phyloP scores from a whole-genome alignment of 2,329 filamentous ascomycete genomes.

The Emericellopsis cladophorae region DNA sequence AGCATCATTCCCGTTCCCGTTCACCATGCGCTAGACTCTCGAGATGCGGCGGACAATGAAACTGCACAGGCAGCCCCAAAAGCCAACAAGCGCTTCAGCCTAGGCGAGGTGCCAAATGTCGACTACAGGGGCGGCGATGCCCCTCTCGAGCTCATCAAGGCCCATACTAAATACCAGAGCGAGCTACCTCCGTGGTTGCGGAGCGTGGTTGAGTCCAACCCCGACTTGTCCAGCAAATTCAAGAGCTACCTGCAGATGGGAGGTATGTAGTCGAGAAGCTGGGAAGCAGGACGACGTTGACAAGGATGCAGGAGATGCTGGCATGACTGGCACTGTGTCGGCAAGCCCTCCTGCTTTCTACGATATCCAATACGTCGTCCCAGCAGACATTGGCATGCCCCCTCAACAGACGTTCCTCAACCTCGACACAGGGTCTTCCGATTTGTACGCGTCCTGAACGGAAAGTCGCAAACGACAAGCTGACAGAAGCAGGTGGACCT shows the following conservation, averaged over 20 bases:
- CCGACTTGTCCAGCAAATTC: conserved; percentile 12
- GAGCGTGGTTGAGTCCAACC: conserved; percentile 9
- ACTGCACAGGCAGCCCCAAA: no score
- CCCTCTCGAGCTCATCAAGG: conserved; percentile 13
- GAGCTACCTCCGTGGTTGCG: conserved; percentile 13
- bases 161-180: conserved; percentile 23
- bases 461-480: no score
- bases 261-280: background rate
- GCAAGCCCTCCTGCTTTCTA: conserved; percentile 15
- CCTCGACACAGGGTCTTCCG: conserved; percentile 51
- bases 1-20: background rate
- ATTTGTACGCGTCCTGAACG: conserved; percentile 22
- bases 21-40: background rate
- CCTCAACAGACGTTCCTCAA: conserved; percentile 49
- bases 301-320: no score
- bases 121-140: conserved; percentile 18
- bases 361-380: conserved; percentile 46
- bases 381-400: conserved; percentile 48
- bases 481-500: conserved; percentile 47
- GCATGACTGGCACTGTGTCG: conserved; percentile 9
- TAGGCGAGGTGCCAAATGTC: conserved; percentile 25
- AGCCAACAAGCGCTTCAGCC: background rate
- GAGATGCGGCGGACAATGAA: background rate
- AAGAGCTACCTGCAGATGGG: background rate
- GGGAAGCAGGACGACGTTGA: no score